These are phyloP conservation scores for Trichoderma atrobrunneum DNA, from an alignment of 2,329 filamentous ascomycete species.

Conservation along the genomic window DNA sequence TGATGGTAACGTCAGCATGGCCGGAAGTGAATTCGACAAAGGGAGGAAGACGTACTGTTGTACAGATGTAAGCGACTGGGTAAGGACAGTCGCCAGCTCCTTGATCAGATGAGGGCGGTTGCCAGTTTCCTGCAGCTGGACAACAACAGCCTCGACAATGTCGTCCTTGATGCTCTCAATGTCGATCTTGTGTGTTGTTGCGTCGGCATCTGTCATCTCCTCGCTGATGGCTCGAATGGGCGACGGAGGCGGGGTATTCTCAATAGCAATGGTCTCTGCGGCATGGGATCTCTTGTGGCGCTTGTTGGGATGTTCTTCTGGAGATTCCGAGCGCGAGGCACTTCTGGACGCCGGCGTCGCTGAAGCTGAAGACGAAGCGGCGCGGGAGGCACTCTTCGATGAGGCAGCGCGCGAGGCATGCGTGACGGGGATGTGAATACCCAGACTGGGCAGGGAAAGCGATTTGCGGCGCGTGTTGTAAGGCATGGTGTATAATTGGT, in stretches of 20 bases:
- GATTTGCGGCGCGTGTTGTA: constrained; percentile 98
- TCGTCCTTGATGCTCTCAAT: constrained; percentile 87
- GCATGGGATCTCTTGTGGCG: constrained; percentile 74
- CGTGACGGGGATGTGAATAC: constrained; percentile 78
- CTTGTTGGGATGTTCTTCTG: constrained; percentile 52
- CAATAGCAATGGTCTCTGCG: constrained; percentile 71
- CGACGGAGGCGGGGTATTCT: constrained; percentile 65
- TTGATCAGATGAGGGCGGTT: constrained; percentile 95
- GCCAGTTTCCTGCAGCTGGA: constrained; percentile 82
- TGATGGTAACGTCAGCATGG: constrained; percentile 31
- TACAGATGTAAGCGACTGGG: constrained; percentile 74
- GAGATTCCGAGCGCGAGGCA: constrained; percentile 30
- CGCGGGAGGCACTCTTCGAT: constrained; percentile 36
- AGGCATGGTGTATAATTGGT: constrained; percentile 58
- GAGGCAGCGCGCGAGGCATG: constrained; percentile 59
- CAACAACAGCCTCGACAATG: constrained; percentile 86
- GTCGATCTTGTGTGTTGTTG: constrained; percentile 45
- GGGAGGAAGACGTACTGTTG: constrained; percentile 70
- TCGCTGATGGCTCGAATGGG: constrained; percentile 32
- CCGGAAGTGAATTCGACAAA: neutral
- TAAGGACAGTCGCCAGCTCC: constrained; percentile 79
- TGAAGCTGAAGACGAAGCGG: constrained; percentile 30
- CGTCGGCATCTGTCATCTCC: constrained; percentile 28
- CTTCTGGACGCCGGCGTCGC: constrained; percentile 33
- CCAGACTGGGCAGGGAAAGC: constrained; percentile 85